Conservation (phyloP, 805 yeast genomes). For the Nakazawaea wickerhamii region DNA sequence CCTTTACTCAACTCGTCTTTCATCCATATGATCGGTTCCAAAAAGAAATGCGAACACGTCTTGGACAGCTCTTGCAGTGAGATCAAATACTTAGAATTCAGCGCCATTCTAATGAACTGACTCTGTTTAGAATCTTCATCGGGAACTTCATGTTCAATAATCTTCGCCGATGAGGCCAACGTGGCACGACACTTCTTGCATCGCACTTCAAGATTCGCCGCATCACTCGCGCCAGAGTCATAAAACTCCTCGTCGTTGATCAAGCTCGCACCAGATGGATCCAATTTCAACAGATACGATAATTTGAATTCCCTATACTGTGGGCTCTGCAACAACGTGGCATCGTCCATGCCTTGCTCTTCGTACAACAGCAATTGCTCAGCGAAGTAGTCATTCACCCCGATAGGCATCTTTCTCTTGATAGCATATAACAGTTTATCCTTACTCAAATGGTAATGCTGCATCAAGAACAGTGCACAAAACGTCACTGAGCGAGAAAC, state of each 20-base stretch:
- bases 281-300: constrained; percentile 29
- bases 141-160: constrained; percentile 65
- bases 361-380: constrained; percentile 67
- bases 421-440: constrained; percentile 72
- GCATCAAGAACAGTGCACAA: constrained; percentile 44
- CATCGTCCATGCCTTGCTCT: constrained; percentile 34
- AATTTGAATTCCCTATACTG: constrained; percentile 40
- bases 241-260: constrained; percentile 22
- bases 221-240: not conserved
- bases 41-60: constrained; percentile 76
- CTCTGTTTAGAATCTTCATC: constrained; percentile 59
- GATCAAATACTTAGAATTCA: constrained; percentile 54
- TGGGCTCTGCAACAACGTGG: constrained; percentile 17
- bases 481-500: constrained; percentile 43
- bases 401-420: constrained; percentile 53
- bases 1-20: constrained; percentile 65
- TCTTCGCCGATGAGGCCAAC: constrained; percentile 58
- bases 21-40: constrained; percentile 95
- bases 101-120: constrained; percentile 59
- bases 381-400: constrained; percentile 71
- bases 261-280: constrained; percentile 37
- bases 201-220: constrained; percentile 39
- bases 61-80: constrained; percentile 51
- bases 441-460: constrained; percentile 46
- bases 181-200: constrained; percentile 79